These are phyloP conservation scores for Serendipita indica DNA, from an alignment of 768 basidiomycete species.

Conservation along the genomic window DNA sequence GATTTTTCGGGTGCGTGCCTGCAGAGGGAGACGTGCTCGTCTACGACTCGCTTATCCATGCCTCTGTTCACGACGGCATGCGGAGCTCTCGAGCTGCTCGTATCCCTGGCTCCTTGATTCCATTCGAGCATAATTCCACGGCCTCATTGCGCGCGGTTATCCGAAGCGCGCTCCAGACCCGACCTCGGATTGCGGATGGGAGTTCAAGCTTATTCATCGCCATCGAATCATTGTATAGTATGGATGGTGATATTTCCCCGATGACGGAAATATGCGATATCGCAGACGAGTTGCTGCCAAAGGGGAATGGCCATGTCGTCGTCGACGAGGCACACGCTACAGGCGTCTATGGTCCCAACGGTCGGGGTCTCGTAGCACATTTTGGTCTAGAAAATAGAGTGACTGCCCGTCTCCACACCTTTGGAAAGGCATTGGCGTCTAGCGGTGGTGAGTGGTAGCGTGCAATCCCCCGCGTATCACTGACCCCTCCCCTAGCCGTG, in stretches of 20 bases:
- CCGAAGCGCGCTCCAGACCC: conserved; percentile 17
- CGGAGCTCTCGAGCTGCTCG: conserved; percentile 40
- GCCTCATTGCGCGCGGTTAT: background rate
- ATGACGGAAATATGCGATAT: conserved; percentile 47
- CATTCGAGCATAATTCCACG: conserved; percentile 66
- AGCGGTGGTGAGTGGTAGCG: conserved; percentile 56
- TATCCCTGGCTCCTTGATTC: conserved; percentile 21
- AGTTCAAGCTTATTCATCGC: conserved; percentile 53
- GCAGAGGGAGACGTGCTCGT: conserved; percentile 63
- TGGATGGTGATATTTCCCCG: conserved; percentile 89
- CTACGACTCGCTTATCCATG: conserved; percentile 80
- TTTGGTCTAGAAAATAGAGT: conserved; percentile 59
- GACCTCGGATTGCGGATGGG: conserved; percentile 27
- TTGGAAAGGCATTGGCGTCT: conserved; percentile 79
- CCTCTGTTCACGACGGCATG: conserved; percentile 82
- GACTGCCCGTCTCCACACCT: conserved; percentile 71
- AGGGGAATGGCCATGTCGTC: conserved; percentile 52
- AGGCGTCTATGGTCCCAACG: conserved; percentile 69
- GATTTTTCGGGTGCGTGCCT: conserved; percentile 69
- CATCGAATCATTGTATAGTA: conserved; percentile 82
- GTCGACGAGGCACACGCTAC: conserved; percentile 94
- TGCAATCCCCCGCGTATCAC: background rate
- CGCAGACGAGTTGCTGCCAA: conserved; percentile 46
- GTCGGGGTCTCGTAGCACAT: conserved; percentile 55
- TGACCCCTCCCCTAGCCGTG: conserved; percentile 37